These are phyloP conservation scores for Plasmodium inui DNA, from an alignment of 169 alveolate genomes.

Conservation along the genomic window DNA sequence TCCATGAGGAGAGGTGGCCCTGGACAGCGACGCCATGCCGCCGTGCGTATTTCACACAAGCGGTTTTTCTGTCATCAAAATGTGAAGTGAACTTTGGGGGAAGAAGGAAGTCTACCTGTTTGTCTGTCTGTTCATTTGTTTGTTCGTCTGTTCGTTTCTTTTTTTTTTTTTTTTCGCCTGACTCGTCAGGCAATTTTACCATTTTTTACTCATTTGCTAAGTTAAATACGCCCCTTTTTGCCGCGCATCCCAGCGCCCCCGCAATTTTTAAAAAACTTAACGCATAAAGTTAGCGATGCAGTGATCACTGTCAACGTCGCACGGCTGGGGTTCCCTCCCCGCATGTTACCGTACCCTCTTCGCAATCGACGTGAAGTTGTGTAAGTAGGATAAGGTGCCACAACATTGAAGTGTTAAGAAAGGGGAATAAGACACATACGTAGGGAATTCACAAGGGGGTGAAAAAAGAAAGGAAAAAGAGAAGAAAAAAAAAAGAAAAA, in stretches of 20 bases:
- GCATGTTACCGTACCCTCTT: background rate
- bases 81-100: background rate
- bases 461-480: background rate
- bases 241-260: background rate
- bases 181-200: background rate
- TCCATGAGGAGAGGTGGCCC: background rate
- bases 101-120: background rate
- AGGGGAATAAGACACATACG: background rate
- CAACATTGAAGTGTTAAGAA: background rate
- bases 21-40: background rate
- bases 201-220: no score
- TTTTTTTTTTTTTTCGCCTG: background rate
- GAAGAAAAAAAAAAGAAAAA: conserved; percentile 14
- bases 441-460: background rate
- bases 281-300: background rate
- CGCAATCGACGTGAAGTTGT: background rate
- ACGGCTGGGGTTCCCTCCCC: background rate
- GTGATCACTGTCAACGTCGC: background rate
- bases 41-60: background rate
- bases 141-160: background rate
- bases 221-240: background rate
- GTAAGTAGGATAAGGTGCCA: background rate
- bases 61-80: background rate
- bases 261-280: no score
- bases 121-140: no score